Evolutionary conservation across 1,284 basidiomycete species (phyloP).

Genomic region (Boletus holoroseus): DNA sequence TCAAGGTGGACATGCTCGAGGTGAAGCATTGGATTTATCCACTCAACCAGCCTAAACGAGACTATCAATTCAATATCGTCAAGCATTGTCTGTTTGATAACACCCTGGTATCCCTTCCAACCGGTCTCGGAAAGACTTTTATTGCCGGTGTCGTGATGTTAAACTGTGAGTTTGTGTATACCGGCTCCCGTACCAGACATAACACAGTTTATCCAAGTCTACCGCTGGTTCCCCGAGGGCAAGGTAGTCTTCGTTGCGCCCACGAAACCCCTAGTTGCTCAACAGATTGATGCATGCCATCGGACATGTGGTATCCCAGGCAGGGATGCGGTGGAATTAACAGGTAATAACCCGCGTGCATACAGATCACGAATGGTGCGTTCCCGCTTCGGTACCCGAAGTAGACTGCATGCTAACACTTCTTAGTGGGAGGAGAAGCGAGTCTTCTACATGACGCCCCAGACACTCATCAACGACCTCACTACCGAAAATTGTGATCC

Average conservation of each 20-base stretch:
- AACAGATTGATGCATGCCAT: constrained; percentile 94
- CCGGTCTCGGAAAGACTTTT: constrained; percentile 97
- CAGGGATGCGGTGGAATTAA: constrained; percentile 80
- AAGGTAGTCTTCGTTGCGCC: constrained; percentile 96
- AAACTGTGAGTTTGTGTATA: constrained; percentile 58
- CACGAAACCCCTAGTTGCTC: constrained; percentile 91
- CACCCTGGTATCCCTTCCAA: constrained; percentile 91
- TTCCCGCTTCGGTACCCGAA: constrained; percentile 6
- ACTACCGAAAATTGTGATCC: constrained; percentile 70
- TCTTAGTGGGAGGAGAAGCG: constrained; percentile 77
- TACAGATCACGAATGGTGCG: constrained; percentile 61
- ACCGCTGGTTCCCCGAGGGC: constrained; percentile 90
- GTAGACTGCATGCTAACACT: neutral
- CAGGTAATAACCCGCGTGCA: constrained; percentile 59
- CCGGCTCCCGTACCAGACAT: neutral
- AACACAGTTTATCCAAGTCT: constrained; percentile 47
- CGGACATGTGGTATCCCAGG: constrained; percentile 92
- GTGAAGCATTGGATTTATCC: constrained; percentile 91
- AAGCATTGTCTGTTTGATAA: constrained; percentile 87
- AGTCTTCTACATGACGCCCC: constrained; percentile 97
- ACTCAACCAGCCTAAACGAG: constrained; percentile 80
- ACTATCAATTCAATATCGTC: constrained; percentile 96
- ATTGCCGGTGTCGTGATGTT: constrained; percentile 96
- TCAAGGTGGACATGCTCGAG: constrained; percentile 69
- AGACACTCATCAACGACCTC: constrained; percentile 91